Conservation (phyloP, 140 eudicot genomes). For the Ambrosia hybrid region DNA sequence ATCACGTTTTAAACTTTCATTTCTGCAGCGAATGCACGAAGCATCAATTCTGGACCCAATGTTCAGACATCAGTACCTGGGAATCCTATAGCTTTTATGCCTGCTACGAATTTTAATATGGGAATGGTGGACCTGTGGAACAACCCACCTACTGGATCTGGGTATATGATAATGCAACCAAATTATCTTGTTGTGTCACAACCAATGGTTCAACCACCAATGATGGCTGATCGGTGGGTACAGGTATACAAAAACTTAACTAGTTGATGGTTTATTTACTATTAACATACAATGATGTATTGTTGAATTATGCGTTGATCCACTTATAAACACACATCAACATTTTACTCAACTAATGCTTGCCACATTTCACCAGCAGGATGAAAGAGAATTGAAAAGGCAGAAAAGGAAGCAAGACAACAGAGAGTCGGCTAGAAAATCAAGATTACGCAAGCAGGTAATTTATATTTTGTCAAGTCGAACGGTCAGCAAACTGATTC, state of each 20-base stretch:
- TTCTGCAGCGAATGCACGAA: constrained; percentile 73
- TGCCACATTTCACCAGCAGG: constrained; percentile 36
- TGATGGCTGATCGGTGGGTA: constrained; percentile 62
- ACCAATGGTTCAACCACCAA: constrained; percentile 30
- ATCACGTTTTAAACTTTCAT: neutral
- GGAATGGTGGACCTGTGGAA: constrained; percentile 91
- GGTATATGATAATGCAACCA: constrained; percentile 10
- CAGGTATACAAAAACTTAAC: constrained; percentile 37
- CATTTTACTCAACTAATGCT: neutral
- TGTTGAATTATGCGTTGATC: neutral
- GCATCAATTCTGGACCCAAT: constrained; percentile 29
- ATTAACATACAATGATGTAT: neutral
- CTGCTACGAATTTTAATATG: constrained; percentile 73
- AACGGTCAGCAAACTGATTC: too few species aligned
- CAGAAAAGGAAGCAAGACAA: constrained; percentile 90
- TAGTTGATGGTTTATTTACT: neutral
- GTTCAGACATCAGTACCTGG: constrained; percentile 25
- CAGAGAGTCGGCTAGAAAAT: constrained; percentile 93
- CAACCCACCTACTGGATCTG: constrained; percentile 55
- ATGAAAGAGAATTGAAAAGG: constrained; percentile 79
- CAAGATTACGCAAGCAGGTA: constrained; percentile 95
- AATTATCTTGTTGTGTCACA: constrained; percentile 40
- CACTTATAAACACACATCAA: neutral
- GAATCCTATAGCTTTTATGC: constrained; percentile 48
- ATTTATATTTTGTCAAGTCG: neutral